Base-by-base conservation (phyloP, 1,284 basidiomycete genomes). In the Melampsora americana region DNA sequence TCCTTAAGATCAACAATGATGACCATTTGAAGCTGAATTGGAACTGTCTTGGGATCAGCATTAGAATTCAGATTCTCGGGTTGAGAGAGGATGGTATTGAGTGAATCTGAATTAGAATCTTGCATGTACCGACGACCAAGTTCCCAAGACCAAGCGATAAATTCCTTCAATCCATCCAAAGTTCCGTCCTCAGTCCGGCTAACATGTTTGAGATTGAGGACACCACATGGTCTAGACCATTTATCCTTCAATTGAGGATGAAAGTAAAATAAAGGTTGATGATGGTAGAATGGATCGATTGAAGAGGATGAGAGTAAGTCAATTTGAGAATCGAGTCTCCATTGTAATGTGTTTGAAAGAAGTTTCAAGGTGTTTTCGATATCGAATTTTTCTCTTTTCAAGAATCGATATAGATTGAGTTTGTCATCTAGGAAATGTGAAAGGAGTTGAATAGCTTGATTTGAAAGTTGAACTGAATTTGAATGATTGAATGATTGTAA, bases 71-170 rank as follows among this genome's bases (percentile, higher is more conserved):
- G 64, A 39, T 64, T 30, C 28, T 28, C 26, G n/a, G 50, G n/a
- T 35, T 75, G 62, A 30, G 66, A 23, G 16, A 66, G 26, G 2
- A 68, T 50, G 12, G 56, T 32, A 16, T 77, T 72, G 11, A 66
- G 32, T 28, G 42, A 72, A 9, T 77, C 74, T 3, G 32, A 61
- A 35, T 62, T 61, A 35, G 70, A 18, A 32, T 74, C 72, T 62
- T 79, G 48, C 12, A 77, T 77, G 20, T 69, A 81, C 28, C 81
- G 77, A 23, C 82, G 77, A 50, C 80, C 76, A 28, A 81, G 78
- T 77, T 83, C 82, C 76, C 82, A 80, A 44, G 77, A 79, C 14
- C 79, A 81, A 30, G 82, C 81, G 23, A 83, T 81, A 77, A 79
- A 81, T 72, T 82, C 79, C 62, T 81, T 81, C 53, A 81, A 68